phyloP scores from a whole-genome alignment of 2,329 filamentous ascomycete species.

The Periconia digitata region DNA sequence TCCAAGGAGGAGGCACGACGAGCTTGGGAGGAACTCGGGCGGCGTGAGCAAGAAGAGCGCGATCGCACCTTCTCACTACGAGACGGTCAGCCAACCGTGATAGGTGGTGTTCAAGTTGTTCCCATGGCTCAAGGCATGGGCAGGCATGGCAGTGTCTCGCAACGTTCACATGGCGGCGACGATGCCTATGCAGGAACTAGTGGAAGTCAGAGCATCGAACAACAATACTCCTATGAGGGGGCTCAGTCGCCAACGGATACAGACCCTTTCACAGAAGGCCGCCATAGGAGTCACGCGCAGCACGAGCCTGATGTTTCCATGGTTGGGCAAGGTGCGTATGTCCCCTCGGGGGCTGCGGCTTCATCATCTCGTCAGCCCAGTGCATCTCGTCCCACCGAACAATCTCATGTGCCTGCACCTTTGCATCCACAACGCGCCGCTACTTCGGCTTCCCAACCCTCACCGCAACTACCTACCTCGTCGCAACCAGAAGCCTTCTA shows the following conservation, averaged over 20 bases:
- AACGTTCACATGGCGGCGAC: slow-evolving; percentile 41
- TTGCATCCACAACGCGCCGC: slow-evolving; percentile 22
- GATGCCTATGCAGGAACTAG: slow-evolving; percentile 33
- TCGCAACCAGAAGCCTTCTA: slow-evolving; percentile 42
- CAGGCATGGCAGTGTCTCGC: slow-evolving; percentile 53
- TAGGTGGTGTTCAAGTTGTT: slow-evolving; percentile 92
- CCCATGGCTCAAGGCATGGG: slow-evolving; percentile 78
- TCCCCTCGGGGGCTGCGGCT: slow-evolving; percentile 32
- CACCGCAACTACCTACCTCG: slow-evolving; percentile 20
- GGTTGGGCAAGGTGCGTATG: slow-evolving; percentile 37
- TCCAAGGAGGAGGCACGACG: slow-evolving; percentile 94
- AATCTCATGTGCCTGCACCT: slow-evolving; percentile 29
- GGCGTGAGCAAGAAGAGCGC: slow-evolving; percentile 89
- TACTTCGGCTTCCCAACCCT: slow-evolving; percentile 23
- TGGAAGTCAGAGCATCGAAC: slow-evolving; percentile 39
- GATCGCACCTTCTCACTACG: slow-evolving; percentile 84
- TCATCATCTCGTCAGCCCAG: slow-evolving; percentile 19
- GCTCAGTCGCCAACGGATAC: slow-evolving; percentile 58
- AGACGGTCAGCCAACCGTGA: slow-evolving; percentile 82
- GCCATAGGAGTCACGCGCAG: slow-evolving; percentile 17
- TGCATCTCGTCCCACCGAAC: slow-evolving; percentile 20
- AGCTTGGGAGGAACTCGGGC: slow-evolving; percentile 95
- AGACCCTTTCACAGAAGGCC: slow-evolving; percentile 62
- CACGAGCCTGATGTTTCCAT: slow-evolving; percentile 36
- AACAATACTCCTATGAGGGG: slow-evolving; percentile 55